phyloP scores from a whole-genome alignment of 768 basidiomycete species.

The Podaxis sp. region DNA sequence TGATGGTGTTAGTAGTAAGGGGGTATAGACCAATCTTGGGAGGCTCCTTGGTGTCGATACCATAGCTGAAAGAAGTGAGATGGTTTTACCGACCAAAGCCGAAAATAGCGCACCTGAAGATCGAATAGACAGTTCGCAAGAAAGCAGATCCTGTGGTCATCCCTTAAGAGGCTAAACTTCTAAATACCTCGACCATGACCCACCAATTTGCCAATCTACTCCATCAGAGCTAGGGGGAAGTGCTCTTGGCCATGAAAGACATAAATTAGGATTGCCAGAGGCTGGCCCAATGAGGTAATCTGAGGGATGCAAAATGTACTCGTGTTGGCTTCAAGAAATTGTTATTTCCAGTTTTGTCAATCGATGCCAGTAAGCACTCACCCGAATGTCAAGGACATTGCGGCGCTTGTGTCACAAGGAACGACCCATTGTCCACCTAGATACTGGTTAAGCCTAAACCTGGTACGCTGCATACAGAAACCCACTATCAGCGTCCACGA shows the following conservation, averaged over 20 bases:
- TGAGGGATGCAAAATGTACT: slow-evolving; percentile 67
- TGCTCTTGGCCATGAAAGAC: slow-evolving; percentile 75
- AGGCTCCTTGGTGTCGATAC: slow-evolving; percentile 70
- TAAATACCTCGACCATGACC: slow-evolving; percentile 4
- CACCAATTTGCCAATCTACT: slow-evolving; percentile 83
- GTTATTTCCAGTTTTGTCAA: neutral
- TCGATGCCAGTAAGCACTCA: slow-evolving; percentile 27
- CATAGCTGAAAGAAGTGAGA: slow-evolving; percentile 49
- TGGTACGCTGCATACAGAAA: neutral
- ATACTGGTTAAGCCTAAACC: neutral
- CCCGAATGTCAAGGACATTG: slow-evolving; percentile 73
- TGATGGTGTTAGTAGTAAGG: slow-evolving; percentile 36
- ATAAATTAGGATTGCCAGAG: slow-evolving; percentile 61
- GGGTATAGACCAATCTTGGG: slow-evolving; percentile 80
- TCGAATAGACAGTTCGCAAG: slow-evolving; percentile 72
- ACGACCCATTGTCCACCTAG: slow-evolving; percentile 72
- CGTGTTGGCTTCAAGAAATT: slow-evolving; percentile 33
- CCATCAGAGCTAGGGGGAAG: slow-evolving; percentile 67
- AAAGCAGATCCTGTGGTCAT: slow-evolving; percentile 54
- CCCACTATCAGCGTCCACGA: slow-evolving; percentile 57
- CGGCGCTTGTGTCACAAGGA: slow-evolving; percentile 62
- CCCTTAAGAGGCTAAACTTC: neutral
- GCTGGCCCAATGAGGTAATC: slow-evolving; percentile 79
- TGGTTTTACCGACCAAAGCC: neutral
- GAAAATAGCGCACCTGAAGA: slow-evolving; percentile 61